These are phyloP conservation scores for Candida methanosorbosa DNA, from an alignment of 805 yeast species.

Conservation along the genomic window DNA sequence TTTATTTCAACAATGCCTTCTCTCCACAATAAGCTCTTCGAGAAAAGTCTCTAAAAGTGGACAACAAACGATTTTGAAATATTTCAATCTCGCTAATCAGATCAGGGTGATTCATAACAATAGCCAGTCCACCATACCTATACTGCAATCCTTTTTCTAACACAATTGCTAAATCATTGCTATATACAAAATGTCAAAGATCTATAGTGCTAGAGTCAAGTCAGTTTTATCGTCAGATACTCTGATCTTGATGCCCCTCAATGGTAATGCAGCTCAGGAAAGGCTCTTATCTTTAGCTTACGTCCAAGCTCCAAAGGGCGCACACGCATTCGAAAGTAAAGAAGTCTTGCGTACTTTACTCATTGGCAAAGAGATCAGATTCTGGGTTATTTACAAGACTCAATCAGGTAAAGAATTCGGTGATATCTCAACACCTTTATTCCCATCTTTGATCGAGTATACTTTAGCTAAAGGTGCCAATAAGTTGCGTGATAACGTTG, in stretches of 20 bases:
- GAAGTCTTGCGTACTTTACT: constrained; percentile 54
- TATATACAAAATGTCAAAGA: constrained; percentile 23
- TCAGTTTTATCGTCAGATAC: constrained; percentile 68
- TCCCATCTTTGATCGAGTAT: constrained; percentile 49
- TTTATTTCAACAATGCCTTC: too few species aligned
- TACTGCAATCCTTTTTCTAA: too few species aligned
- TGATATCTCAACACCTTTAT: constrained; percentile 56
- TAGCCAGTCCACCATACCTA: too few species aligned
- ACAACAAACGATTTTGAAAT: too few species aligned
- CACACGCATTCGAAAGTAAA: constrained; percentile 45
- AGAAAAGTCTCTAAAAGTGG: too few species aligned
- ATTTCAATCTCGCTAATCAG: too few species aligned
- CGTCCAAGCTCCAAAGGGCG: constrained; percentile 48
- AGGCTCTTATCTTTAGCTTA: constrained; percentile 56
- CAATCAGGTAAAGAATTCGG: constrained; percentile 61
- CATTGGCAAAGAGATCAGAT: constrained; percentile 57
- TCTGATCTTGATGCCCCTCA: constrained; percentile 46
- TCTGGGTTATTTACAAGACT: constrained; percentile 45
- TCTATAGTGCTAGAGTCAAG: constrained; percentile 54
- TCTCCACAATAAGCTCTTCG: too few species aligned
- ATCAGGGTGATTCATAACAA: too few species aligned
- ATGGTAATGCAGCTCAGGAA: constrained; percentile 44
- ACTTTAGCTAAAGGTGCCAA: constrained; percentile 52
- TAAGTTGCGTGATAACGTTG: constrained; percentile 46
- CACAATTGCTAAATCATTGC: too few species aligned